Base-by-base conservation (phyloP, 2,329 filamentous ascomycete genomes). In the Calonectria hongkongensis region DNA sequence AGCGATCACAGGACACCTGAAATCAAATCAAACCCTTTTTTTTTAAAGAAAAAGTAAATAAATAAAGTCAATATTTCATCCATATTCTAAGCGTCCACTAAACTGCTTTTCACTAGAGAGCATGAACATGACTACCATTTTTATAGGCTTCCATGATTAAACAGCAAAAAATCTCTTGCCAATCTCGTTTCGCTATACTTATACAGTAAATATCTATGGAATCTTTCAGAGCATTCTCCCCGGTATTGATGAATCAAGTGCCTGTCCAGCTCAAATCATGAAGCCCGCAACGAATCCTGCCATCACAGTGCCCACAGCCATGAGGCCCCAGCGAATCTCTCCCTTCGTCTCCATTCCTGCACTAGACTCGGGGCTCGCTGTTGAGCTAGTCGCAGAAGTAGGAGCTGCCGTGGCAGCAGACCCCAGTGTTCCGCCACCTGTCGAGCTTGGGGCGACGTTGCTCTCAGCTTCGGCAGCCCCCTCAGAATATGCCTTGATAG, bases 251-350 rank as follows among this genome's bases (percentile, higher is more conserved):
- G 13, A 2, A 48, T 48, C 2, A 27, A 18, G 21, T 39, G 8
- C 16, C 13, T 1, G 10, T 13, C 21, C n/a, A 25, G 39, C 15
- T 41, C 67, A 73, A 27, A 79, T 58, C 74, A 79, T 73, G 58
- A 79, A n/a, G 5, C 75, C 78, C 10, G 75, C 76, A n/a, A 78
- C 54, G 45, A 79, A 63, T 6, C 72, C 78, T 4, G 78, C 74
- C 74, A 79, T 63, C 9, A 76, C 72, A 43, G 78, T 51, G 8
- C 76, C 75, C 15, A 72, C 10, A 39, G 68, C 76, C 78, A 79
- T 79, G 10, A 79, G 71, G 43, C 76, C 76, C 78, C 78, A 79
- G n/a, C 76, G 78, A 25, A 79, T 74, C 54, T 79, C 76, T 25
- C 78, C 78, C 18, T 68, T 60, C 9, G 74, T 41, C 33, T 71